Evolutionary conservation across 1,284 basidiomycete genomes (phyloP).

Genomic region (Cystobasidium sp.): DNA sequence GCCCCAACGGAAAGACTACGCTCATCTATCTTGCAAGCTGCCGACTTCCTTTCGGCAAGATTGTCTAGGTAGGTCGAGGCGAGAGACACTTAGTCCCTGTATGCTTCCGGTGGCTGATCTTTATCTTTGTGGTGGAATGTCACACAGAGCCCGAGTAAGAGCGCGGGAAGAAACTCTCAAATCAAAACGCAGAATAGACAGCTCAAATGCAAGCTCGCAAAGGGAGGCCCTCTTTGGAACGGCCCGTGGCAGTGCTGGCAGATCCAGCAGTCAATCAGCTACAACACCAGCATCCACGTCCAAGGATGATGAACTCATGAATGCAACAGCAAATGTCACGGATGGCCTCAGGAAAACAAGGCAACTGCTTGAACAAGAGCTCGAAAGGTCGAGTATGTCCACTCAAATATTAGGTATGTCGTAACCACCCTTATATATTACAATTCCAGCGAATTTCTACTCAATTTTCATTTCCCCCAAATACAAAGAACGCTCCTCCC

Average conservation of each 20-base stretch:
- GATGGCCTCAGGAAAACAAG: conserved; percentile 81
- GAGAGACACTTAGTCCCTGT: background rate
- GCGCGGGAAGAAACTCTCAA: too few relatives aligned
- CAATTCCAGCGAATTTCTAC: background rate
- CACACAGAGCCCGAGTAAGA: conserved; percentile 63
- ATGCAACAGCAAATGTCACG: conserved; percentile 83
- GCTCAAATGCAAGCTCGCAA: conserved; percentile 62
- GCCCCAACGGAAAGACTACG: conserved; percentile 65
- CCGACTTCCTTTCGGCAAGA: conserved; percentile 6
- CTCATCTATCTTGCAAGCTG: conserved; percentile 25
- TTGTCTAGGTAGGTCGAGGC: conserved; percentile 60
- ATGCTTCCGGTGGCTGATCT: too few relatives aligned
- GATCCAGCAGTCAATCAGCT: background rate
- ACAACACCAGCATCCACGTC: conserved; percentile 3
- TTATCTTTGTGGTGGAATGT: too few relatives aligned
- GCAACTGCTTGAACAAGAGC: conserved; percentile 81
- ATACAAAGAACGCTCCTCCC: conserved; percentile 73
- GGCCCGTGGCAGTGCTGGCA: conserved; percentile 32
- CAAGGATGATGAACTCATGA: conserved; percentile 84
- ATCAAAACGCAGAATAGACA: too few relatives aligned
- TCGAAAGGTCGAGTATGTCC: conserved; percentile 82
- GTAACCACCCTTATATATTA: background rate
- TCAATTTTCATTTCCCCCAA: background rate
- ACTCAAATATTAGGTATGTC: conserved; percentile 77
- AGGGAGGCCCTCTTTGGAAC: conserved; percentile 67